These are phyloP conservation scores for Lotmaria passim DNA, from an alignment of 208 protist genomes.

Conservation along the genomic window DNA sequence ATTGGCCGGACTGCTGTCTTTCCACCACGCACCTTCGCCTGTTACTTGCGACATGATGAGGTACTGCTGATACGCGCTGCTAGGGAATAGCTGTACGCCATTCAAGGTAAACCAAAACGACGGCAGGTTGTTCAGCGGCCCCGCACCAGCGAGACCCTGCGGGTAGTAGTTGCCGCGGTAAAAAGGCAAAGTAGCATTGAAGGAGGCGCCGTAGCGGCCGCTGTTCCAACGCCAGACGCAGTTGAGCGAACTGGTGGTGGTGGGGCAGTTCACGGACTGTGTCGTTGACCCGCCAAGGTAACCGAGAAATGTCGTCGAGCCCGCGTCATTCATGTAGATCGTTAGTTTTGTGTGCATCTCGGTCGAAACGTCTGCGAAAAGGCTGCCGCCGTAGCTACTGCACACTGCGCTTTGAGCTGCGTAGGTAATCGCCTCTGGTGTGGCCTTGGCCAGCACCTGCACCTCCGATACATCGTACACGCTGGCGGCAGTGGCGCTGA, in stretches of 20 bases:
- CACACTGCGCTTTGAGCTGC: not conserved
- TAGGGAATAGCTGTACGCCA: not conserved
- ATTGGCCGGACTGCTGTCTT: not conserved
- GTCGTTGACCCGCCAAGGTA: not conserved
- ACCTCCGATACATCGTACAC: not conserved
- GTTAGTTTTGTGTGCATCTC: not conserved
- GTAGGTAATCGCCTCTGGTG: not conserved
- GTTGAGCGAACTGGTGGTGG: not conserved
- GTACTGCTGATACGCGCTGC: not conserved
- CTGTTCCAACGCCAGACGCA: not conserved
- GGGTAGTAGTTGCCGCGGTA: not conserved
- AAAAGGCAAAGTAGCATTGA: not conserved
- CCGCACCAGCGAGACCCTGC: not conserved
- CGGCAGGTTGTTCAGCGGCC: not conserved
- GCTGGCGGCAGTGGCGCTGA: not conserved
- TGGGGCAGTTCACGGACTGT: not conserved
- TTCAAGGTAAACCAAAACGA: not conserved
- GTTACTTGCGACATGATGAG: not conserved
- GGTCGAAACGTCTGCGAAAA: slow-evolving; percentile 4
- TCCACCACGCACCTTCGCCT: not conserved
- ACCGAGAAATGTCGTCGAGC: not conserved
- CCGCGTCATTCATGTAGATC: not conserved
- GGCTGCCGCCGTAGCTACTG: not conserved
- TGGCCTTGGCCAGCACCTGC: not conserved
- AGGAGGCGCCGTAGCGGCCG: not conserved